Percentiles rank a stretch among this genome's conserved stretches.
Evolutionary conservation across 352 stramenopile genomes (phyloP).

Genomic region (Pythium myriotylum): DNA sequence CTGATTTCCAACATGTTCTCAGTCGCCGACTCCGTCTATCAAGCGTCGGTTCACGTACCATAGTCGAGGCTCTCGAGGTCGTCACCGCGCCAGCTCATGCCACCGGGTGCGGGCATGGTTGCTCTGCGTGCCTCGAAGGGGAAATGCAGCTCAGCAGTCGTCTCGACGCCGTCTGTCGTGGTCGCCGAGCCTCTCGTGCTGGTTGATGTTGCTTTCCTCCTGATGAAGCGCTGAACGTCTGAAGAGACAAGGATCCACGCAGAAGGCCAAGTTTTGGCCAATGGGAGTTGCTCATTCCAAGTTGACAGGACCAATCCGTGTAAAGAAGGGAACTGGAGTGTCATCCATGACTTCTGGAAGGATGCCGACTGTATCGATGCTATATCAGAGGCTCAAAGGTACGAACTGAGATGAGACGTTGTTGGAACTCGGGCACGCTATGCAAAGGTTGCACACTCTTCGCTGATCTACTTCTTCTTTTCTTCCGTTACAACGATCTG

Average conservation of each 20-base stretch:
- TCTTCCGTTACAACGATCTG: conserved; percentile 77
- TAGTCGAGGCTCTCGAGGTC: conserved; percentile 87
- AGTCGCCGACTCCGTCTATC: background rate
- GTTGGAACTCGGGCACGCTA: too few species aligned
- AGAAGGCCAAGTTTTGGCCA: conserved; percentile 19
- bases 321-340: background rate
- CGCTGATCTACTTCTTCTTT: conserved; percentile 39
- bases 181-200: background rate
- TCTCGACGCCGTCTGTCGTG: background rate
- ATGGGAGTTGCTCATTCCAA: conserved; percentile 5
- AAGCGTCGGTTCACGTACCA: conserved; percentile 40
- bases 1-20: conserved; percentile 27
- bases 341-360: too few species aligned
- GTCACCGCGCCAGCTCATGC: conserved; percentile 66
- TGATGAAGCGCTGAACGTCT: conserved; percentile 8
- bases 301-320: conserved; percentile 8
- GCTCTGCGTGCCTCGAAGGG: background rate
- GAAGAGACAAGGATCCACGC: conserved; percentile 16
- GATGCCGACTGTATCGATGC: too few species aligned
- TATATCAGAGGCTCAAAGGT: too few species aligned
- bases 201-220: conserved; percentile 6
- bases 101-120: background rate
- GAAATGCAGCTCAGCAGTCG: background rate
- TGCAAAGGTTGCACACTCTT: too few species aligned
- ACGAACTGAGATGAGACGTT: too few species aligned